Conservation (phyloP, 2,329 filamentous ascomycete species). For the Alternaria longipes region DNA sequence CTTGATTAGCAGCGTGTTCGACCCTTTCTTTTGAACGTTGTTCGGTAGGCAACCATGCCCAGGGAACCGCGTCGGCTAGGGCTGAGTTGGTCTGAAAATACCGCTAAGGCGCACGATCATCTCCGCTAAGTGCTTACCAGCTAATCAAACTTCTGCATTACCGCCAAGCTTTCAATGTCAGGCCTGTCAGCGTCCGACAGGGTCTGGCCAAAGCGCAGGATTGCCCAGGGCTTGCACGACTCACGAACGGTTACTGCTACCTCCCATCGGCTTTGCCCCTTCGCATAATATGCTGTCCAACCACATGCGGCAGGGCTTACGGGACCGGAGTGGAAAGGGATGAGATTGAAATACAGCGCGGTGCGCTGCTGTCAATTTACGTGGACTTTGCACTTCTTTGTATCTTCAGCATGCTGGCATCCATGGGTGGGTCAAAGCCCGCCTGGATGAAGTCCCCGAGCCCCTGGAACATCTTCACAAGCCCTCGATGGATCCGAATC, state of each 20-base stretch:
- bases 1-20: neutral
- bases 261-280: neutral
- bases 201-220: neutral
- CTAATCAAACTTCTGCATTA: neutral
- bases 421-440: constrained; percentile 1
- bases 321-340: neutral
- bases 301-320: constrained; percentile 1
- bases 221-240: neutral
- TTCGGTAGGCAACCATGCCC: neutral
- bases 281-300: constrained; percentile 1
- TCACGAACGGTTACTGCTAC: neutral
- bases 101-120: neutral
- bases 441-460: constrained; percentile 1
- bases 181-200: neutral
- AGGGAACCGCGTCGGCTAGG: neutral
- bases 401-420: neutral
- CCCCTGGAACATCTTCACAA: neutral
- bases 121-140: neutral
- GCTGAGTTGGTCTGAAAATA: neutral
- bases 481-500: constrained; percentile 5
- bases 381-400: neutral
- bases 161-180: neutral
- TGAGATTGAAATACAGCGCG: constrained; percentile 3
- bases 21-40: neutral
- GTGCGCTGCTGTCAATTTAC: neutral